phyloP scores from a whole-genome alignment of 2,329 filamentous ascomycete genomes.

The Fusarium torulosum region DNA sequence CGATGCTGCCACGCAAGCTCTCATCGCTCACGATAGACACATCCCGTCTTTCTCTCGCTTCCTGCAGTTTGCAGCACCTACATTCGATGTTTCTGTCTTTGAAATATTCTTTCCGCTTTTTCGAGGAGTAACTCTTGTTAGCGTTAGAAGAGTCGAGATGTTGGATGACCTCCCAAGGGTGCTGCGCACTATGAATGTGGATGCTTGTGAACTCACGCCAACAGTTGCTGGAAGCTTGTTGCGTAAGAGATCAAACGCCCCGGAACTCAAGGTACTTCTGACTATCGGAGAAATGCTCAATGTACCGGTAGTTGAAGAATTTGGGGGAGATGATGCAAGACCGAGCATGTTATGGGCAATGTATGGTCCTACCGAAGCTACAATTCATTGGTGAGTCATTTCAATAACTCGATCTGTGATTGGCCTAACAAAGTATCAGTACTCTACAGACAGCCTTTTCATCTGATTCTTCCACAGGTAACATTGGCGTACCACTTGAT shows the following conservation, averaged over 20 bases:
- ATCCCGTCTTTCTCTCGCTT: conserved; percentile 84
- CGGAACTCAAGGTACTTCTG: conserved; percentile 76
- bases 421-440: conserved; percentile 53
- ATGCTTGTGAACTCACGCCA: conserved; percentile 90
- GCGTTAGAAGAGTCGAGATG: conserved; percentile 76
- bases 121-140: conserved; percentile 78
- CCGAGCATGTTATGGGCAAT: conserved; percentile 85
- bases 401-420: background rate
- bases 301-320: conserved; percentile 79
- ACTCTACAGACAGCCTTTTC: conserved; percentile 77
- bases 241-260: conserved; percentile 74
- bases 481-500: conserved; percentile 82
- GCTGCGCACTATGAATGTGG: conserved; percentile 75
- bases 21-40: conserved; percentile 83
- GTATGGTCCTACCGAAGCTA: conserved; percentile 94
- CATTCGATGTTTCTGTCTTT: conserved; percentile 94
- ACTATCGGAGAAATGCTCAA: conserved; percentile 97
- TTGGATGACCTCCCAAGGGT: conserved; percentile 79
- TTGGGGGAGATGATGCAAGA: conserved; percentile 69
- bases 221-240: conserved; percentile 86
- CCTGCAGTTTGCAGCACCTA: conserved; percentile 91
- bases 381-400: conserved; percentile 79
- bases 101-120: conserved; percentile 92
- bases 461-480: conserved; percentile 68
- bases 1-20: conserved; percentile 80